Conservation (phyloP, 2,329 filamentous ascomycete species). For the Fusarium decemcellulare region DNA sequence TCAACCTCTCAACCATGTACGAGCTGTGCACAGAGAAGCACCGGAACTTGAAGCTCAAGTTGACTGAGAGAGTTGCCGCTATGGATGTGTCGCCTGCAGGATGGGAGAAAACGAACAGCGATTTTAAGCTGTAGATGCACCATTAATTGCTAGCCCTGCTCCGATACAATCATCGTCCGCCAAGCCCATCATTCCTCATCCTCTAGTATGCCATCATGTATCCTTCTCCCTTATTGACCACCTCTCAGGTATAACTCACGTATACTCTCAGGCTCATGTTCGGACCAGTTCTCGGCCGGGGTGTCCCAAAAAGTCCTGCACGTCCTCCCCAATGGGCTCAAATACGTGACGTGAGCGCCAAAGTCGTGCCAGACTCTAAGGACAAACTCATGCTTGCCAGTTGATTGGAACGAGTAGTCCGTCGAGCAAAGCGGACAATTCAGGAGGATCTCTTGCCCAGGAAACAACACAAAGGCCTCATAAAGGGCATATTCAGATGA, state of each 20-base stretch:
- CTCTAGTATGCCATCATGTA: no score
- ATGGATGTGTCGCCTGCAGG: conserved; percentile 70
- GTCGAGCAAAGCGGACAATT: neutral
- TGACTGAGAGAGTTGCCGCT: conserved; percentile 79
- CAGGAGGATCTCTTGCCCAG: neutral
- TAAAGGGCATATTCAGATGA: no score
- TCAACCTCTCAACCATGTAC: conserved; percentile 93
- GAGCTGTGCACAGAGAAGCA: conserved; percentile 89
- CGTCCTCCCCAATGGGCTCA: neutral
- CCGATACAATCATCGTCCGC: no score
- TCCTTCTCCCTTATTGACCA: no score
- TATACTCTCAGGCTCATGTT: no score
- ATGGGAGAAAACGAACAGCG: conserved; percentile 79
- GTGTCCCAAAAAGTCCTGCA: no score
- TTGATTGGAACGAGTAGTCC: neutral
- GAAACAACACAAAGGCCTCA: no score
- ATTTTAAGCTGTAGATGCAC: conserved; percentile 78
- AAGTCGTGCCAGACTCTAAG: conserved; percentile 1
- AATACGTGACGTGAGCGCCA: neutral
- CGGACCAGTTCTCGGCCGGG: no score
- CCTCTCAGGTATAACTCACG: no score
- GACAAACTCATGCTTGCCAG: rapidly evolving
- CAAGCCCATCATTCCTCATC: no score
- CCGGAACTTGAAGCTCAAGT: conserved; percentile 75
- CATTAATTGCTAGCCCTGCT: no score